Percentiles rank a stretch among this genome's conserved stretches.
phyloP scores from a whole-genome alignment of 1,284 basidiomycete species.

The Cryptococcus sp. region DNA sequence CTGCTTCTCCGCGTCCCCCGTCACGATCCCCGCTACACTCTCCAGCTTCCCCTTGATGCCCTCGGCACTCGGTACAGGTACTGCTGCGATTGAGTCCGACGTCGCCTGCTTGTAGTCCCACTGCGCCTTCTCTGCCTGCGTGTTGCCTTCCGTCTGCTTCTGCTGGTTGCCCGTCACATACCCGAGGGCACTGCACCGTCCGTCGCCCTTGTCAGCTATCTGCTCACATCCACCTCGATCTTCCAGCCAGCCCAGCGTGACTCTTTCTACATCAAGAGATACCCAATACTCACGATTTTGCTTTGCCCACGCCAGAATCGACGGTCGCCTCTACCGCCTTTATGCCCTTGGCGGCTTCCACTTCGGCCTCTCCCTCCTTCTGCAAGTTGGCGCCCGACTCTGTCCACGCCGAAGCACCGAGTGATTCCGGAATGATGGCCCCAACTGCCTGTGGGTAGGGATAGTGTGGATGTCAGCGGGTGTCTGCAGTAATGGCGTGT shows the following conservation, averaged over 20 bases:
- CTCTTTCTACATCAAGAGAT: background rate
- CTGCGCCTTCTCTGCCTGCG: slow-evolving; percentile 43
- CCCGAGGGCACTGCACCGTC: slow-evolving; percentile 33
- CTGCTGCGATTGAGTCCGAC: slow-evolving; percentile 13
- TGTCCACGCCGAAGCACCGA: slow-evolving; percentile 30
- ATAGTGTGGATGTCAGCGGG: background rate
- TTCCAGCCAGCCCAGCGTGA: background rate
- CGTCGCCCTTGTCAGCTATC: background rate
- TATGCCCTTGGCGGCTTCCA: slow-evolving; percentile 38
- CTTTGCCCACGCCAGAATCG: slow-evolving; percentile 40
- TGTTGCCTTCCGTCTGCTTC: slow-evolving; percentile 42
- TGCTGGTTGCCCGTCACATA: slow-evolving; percentile 46
- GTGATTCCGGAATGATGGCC: slow-evolving; percentile 27
- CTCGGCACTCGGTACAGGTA: slow-evolving; percentile 33
- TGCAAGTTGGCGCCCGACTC: slow-evolving; percentile 33
- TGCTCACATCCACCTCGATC: no score
- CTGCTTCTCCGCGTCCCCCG: slow-evolving; percentile 44
- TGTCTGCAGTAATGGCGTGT: no score
- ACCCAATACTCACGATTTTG: slow-evolving; percentile 36
- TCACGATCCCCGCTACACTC: slow-evolving; percentile 44
- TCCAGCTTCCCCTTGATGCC: slow-evolving; percentile 42
- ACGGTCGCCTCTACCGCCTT: slow-evolving; percentile 37
- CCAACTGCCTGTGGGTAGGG: slow-evolving; percentile 27
- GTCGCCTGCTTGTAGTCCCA: slow-evolving; percentile 42
- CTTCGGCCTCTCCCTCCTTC: slow-evolving; percentile 34